A percentile compares a stretch with the other conserved stretches of the same genome.
phyloP scores from a whole-genome alignment of 345 rosid genomes.

The Linum lewisii region DNA sequence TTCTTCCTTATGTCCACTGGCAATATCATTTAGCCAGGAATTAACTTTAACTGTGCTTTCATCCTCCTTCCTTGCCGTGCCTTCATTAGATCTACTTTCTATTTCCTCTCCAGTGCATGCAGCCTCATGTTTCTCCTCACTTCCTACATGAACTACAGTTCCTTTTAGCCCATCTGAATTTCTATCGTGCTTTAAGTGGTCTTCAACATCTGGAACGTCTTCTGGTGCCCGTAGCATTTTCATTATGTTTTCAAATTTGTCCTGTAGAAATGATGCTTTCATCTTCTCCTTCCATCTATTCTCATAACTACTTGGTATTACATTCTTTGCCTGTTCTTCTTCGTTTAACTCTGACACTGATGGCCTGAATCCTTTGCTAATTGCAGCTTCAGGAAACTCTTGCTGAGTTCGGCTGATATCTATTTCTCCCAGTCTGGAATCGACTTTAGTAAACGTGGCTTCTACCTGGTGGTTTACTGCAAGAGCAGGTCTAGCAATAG shows the following conservation, averaged over 20 bases:
- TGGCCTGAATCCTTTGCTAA: not conserved
- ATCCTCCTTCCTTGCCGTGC: slow-evolving; percentile 14
- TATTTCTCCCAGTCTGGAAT: slow-evolving; percentile 26
- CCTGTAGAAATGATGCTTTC: slow-evolving; percentile 13
- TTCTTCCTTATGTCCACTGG: slow-evolving; percentile 11
- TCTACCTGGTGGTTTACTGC: slow-evolving; percentile 18
- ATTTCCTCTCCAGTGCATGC: slow-evolving; percentile 17
- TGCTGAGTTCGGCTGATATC: slow-evolving; percentile 23
- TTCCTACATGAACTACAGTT: slow-evolving; percentile 9
- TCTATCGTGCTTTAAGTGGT: slow-evolving; percentile 18
- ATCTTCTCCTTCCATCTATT: slow-evolving; percentile 20
- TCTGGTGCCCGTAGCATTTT: slow-evolving; percentile 24
- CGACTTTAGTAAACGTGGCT: slow-evolving; percentile 17
- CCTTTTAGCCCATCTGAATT: slow-evolving; percentile 11
- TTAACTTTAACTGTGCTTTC: slow-evolving; percentile 15
- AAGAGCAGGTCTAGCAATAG: slow-evolving; percentile 13
- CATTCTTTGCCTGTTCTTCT: slow-evolving; percentile 28
- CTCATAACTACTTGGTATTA: slow-evolving; percentile 14
- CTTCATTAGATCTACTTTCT: slow-evolving; percentile 15
- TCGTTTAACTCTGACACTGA: slow-evolving; percentile 14
- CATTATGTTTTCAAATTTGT: slow-evolving; percentile 20
- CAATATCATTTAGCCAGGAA: slow-evolving; percentile 14
- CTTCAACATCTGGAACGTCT: slow-evolving; percentile 12
- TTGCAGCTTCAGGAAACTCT: slow-evolving; percentile 12
- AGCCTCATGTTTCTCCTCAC: slow-evolving; percentile 14